Base-by-base conservation (phyloP, 495 filamentous ascomycete species). In the Penicillium robsamsonii region DNA sequence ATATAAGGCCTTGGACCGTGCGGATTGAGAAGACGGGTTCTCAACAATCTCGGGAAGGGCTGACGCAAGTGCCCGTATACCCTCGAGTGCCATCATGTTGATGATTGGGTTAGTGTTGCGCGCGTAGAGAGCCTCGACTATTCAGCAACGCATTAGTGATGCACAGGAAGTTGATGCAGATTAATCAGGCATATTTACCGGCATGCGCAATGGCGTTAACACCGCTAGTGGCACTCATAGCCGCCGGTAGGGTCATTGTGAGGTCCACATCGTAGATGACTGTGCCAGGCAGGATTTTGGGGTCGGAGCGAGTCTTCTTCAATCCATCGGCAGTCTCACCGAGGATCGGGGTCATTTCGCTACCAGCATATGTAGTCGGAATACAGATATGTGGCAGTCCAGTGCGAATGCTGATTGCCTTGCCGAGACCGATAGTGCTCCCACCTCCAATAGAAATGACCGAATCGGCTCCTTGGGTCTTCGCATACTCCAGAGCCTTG, bases 161-260 rank as follows among this genome's bases (percentile, higher is more conserved):
- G 20, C 49, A 18, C 5, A 42, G 30, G 10, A 27, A 2, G 11
- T 53, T 11, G 5, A 29, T 11, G n/a, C n/a, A 18, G 33, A 8
- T 29, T 17, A 48, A 31, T 24, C 1, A 27, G 46, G 22, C 8
- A 50, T 20, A 65, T 71, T 52, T 59, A 82, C 80, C 80, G 12
- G 81, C 79, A 70, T 89, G 86, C 15, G 86, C 85, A 73, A 88
- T 87, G 0, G 86, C 86, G 66, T 89, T 89, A 24, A 89, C 78
- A 55, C 85, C 85, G 51, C 83, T 86, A 2, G 83, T 87, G 31
- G 81, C 79, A 53, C 78, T 85, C 74, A 87, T 78, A 0, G 68
- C 69, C 1, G 71, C 67, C 0, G 85, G 84, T n/a, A 88, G 70
- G 2, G 82, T 84, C 80, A 87, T 81, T 0, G 84, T 87, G 46